These are phyloP conservation scores for Musa schizocarpa DNA, from an alignment of 176 grass and related monocot genomes.

Conservation along the genomic window DNA sequence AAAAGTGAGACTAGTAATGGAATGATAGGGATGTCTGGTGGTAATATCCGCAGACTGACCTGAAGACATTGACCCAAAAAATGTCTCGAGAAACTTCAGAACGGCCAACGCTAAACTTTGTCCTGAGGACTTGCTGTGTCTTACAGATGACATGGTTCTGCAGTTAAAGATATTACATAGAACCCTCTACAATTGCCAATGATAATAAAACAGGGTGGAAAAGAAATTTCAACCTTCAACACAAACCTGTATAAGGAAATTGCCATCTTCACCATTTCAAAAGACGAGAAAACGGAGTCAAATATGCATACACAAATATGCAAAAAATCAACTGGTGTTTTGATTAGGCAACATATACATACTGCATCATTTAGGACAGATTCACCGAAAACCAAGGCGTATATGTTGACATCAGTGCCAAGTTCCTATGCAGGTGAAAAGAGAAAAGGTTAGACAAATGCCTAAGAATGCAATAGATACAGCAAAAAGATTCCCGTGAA, in stretches of 20 bases:
- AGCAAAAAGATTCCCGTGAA: not conserved
- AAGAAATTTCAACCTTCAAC: not conserved
- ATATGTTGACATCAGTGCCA: constrained; percentile 86
- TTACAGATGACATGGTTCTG: constrained; percentile 95
- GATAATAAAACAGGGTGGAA: constrained; percentile 2
- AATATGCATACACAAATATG: not conserved
- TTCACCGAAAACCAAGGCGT: constrained; percentile 96
- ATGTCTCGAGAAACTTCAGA: constrained; percentile 91
- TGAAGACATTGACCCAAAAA: constrained; percentile 97
- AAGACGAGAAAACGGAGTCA: not conserved
- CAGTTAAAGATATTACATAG: constrained; percentile 24
- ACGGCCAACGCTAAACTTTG: constrained; percentile 78
- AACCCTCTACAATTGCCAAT: constrained; percentile 4
- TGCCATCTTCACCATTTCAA: constrained; percentile 62
- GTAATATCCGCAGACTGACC: constrained; percentile 26
- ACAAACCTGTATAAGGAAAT: constrained; percentile 93
- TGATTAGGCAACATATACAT: constrained; percentile 28
- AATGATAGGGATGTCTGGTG: not conserved
- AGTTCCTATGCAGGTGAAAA: constrained; percentile 53
- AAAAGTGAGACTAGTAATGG: not conserved
- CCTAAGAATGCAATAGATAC: not conserved
- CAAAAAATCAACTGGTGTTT: not conserved
- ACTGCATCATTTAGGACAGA: constrained; percentile 98
- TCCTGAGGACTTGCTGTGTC: constrained; percentile 63
- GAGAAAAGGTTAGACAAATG: not conserved